Base-by-base conservation (phyloP, 2,329 filamentous ascomycete species). In the Pseudogymnoascus sp. region DNA sequence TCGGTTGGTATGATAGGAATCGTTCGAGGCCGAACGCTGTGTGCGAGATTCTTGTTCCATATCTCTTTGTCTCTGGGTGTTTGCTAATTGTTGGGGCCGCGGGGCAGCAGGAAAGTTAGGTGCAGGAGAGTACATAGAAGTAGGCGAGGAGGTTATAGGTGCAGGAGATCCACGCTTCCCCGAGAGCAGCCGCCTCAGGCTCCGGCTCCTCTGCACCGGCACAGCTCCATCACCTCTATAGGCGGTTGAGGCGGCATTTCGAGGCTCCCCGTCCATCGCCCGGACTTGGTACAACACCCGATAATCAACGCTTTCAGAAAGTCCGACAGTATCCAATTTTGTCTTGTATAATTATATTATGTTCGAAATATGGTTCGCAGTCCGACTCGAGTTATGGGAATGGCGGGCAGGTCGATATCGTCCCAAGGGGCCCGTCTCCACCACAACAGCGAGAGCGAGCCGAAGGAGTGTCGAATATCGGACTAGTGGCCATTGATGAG, bases 361-460 rank as follows among this genome's bases (percentile, higher is more conserved):
- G n/a, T 55, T n/a, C 29, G 16, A 29, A 29, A 14, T 19, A 33
- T 33, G 29, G 26, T 33, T 55, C 29, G 29, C 49, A 21, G 29
- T 55, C n/a, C n/a, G 11, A 19, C n/a, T 55, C 16, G 49, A 55
- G 49, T 55, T 55, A 55, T 4, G 49, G 49, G 29, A 55, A 55
- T 35, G 49, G 49, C 29, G 49, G 49, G 49, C 49, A 52, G 49
- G 49, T 55, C 16, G 49, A 35, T 55, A 55, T 55, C 49, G 29
- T 55, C 49, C 29, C 49, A 33, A 55, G 49, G 49, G 49, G 49
- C 49, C 29, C 49, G 49, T 55, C 49, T 55, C 49, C 29, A 55
- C 49, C 49, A 55, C 49, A 55, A 55, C 49, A 55, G 49, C 49
- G 49, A 55, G 49, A 55, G 49, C 49, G 49, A 55, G 49, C 49